Evolutionary conservation across 768 basidiomycete species (phyloP), one percentile per base, ranked within the genome.

Genomic region (Gloeophyllum trabeum): DNA sequence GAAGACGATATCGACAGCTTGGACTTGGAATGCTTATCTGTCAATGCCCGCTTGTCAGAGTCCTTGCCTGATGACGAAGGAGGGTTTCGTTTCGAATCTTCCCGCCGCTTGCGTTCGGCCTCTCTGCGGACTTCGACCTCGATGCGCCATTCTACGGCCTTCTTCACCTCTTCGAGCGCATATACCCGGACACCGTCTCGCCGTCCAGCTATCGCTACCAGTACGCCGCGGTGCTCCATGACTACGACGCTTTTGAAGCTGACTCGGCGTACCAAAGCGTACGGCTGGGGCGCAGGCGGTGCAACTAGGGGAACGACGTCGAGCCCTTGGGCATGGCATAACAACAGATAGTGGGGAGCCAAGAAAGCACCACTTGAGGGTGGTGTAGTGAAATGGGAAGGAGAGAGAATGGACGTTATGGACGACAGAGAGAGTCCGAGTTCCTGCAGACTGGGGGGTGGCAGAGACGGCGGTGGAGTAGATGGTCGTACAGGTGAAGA

Each of bases 141-240:
- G 47, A 90, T 76, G 14, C 88, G 73, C 87, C 86, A 90, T 58
- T 91, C 88, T 4, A 91, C 79, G 2, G 80, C 82, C 54, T 80
- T 85, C 58, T 79, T 84, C 10, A 91, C 75, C 52, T 91, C 88
- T 45, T 90, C 87, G 13, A 91, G 65, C 14, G 88, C 88, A 57
- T 91, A 91, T 14, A 91, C 88, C 25, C 88, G 73, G 35, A 91
- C 87, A 3, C 88, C 87, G 48, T 90, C 86, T 50, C 88, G 65
- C 47, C 88, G 67, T 6, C 88, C 88, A 13, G 89, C 89, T 47
- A 91, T 88, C 10, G 88, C 87, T 6, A 91, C 88, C n/a, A 91
- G 63, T 0, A 91, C 86, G 5, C 87, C 88, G 23, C 88, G 81
- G 53, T 90, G 84, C 51, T 91, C 88, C 88, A 91, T 91, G 12